Conservation (phyloP, 768 basidiomycete species). For the Leccinum incarnatum region DNA sequence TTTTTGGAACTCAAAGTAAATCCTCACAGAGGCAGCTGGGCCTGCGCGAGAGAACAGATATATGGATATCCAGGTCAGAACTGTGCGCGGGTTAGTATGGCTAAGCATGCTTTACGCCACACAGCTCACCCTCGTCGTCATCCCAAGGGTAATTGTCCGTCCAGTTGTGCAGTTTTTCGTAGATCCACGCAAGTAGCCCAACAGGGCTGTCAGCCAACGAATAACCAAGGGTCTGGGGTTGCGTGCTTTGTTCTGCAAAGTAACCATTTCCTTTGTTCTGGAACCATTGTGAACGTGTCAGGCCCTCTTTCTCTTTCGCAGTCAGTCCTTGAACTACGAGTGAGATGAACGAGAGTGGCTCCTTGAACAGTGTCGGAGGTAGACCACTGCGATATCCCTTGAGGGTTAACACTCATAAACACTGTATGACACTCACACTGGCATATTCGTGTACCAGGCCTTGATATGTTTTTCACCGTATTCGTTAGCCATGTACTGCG, state of each 20-base stretch:
- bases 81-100: slow-evolving; percentile 28
- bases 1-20: slow-evolving; percentile 49
- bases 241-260: slow-evolving; percentile 33
- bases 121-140: slow-evolving; percentile 50
- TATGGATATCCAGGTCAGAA: slow-evolving; percentile 58
- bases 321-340: slow-evolving; percentile 30
- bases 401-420: background rate
- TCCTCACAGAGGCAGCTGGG: slow-evolving; percentile 54
- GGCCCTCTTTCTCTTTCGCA: slow-evolving; percentile 23
- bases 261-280: slow-evolving; percentile 31
- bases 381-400: slow-evolving; percentile 13
- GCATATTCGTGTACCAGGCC: slow-evolving; percentile 52
- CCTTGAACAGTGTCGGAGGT: slow-evolving; percentile 20
- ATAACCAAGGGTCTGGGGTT: slow-evolving; percentile 56
- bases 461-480: slow-evolving; percentile 45
- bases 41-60: slow-evolving; percentile 59
- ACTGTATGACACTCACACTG: slow-evolving; percentile 33
- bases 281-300: slow-evolving; percentile 22
- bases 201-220: slow-evolving; percentile 54
- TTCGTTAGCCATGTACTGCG: slow-evolving; percentile 28
- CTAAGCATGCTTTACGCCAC: background rate
- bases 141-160: slow-evolving; percentile 55
- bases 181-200: slow-evolving; percentile 53
- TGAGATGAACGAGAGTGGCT: slow-evolving; percentile 30
- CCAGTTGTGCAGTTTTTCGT: slow-evolving; percentile 49